Evolutionary conservation across 306 rosid species (phyloP).

Genomic region (Corylus heterophylla): DNA sequence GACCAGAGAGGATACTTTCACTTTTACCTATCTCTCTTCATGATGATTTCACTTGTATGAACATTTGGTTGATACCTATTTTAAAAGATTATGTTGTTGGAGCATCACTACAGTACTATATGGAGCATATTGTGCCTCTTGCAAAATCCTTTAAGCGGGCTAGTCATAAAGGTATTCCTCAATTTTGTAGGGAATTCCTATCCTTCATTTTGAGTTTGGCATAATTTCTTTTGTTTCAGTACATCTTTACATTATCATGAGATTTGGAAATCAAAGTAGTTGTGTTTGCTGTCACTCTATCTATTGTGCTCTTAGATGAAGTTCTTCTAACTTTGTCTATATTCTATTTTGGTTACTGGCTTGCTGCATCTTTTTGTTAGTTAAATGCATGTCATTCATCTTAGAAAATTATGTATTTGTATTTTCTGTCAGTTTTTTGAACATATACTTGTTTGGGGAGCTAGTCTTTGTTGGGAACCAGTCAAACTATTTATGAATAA

Average conservation of each 20-base stretch:
- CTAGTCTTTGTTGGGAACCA: too few relatives aligned
- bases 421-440: too few relatives aligned
- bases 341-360: not conserved
- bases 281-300: not conserved
- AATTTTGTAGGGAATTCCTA: not conserved
- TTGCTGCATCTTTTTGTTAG: too few relatives aligned
- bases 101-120: conserved; percentile 75
- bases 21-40: conserved; percentile 68
- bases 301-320: not conserved
- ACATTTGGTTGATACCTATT: conserved; percentile 81
- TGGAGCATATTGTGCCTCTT: conserved; percentile 75
- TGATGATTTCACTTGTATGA: conserved; percentile 49
- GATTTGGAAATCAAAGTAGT: not conserved
- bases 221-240: not conserved
- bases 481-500: too few relatives aligned
- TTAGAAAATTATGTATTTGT: too few relatives aligned
- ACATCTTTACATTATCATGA: too few relatives aligned
- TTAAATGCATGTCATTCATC: too few relatives aligned
- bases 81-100: conserved; percentile 66
- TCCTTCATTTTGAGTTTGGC: not conserved
- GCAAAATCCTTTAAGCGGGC: conserved; percentile 78
- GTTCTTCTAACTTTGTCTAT: not conserved
- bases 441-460: too few relatives aligned
- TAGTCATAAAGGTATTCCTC: conserved; percentile 63
- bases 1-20: conserved; percentile 72